phyloP scores from a whole-genome alignment of 2,329 filamentous ascomycete species.

The Penicillium sclerotigenum region DNA sequence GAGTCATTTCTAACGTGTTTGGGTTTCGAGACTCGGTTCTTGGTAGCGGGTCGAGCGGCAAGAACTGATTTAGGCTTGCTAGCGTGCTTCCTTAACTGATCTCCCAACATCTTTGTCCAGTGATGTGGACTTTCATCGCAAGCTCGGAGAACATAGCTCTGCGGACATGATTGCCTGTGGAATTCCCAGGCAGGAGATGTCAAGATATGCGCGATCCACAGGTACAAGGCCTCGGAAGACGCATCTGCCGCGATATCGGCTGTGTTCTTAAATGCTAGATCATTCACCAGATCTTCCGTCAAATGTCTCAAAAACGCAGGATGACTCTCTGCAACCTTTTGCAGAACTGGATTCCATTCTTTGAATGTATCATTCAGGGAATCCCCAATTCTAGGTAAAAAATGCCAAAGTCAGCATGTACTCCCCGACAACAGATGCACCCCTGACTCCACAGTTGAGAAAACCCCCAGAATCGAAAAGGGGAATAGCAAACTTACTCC shows the following conservation, averaged over 20 bases:
- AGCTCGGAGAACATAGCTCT: constrained; percentile 32
- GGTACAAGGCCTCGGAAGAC: constrained; percentile 43
- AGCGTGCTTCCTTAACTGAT: constrained; percentile 16
- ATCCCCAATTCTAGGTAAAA: constrained; percentile 25
- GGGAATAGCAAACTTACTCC: constrained; percentile 24
- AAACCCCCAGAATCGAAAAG: neutral
- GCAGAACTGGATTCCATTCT: constrained; percentile 38
- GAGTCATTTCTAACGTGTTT: constrained; percentile 2
- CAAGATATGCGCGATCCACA: constrained; percentile 52
- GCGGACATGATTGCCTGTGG: constrained; percentile 28
- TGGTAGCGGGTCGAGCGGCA: neutral
- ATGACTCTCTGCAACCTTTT: constrained; percentile 35
- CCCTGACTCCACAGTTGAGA: neutral
- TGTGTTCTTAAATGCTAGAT: constrained; percentile 29
- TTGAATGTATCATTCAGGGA: constrained; percentile 29
- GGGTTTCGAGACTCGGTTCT: constrained; percentile 1
- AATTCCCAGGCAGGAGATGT: constrained; percentile 38
- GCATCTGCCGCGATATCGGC: constrained; percentile 28
- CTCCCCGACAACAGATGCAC: neutral
- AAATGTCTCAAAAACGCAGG: constrained; percentile 39
- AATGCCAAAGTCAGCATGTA: neutral
- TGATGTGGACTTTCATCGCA: constrained; percentile 34
- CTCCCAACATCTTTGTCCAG: constrained; percentile 30
- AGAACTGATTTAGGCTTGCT: neutral
- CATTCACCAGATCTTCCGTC: constrained; percentile 37